Evolutionary conservation across 2,329 filamentous ascomycete species (phyloP), one percentile per base, ranked within the genome.

Genomic region (Ceratocystis colombiana): DNA sequence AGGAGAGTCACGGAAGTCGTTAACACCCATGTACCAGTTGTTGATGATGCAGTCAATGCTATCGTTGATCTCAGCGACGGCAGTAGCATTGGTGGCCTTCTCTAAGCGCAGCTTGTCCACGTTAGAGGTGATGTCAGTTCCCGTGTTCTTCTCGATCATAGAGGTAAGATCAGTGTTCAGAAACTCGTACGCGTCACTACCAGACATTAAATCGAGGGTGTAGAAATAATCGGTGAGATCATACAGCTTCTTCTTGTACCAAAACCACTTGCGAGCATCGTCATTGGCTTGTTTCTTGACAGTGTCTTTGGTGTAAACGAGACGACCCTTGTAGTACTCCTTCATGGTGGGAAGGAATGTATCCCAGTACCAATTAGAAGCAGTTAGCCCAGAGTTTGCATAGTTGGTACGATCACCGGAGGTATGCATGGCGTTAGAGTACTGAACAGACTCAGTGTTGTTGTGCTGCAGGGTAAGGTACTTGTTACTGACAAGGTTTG

Each of bases 171-270:
- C 80, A 1, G 73, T 70, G 68, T 94, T 86, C 37, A 99, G 79
- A 76, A 95, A 97, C 8, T 81, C 75, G 76, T 89, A 95, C 0
- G 74, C 73, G 0, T 76, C 72, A 4, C 79, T 71, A 65, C 85
- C 78, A 70, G 86, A 80, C 72, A 81, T 78, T 22, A 79, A 70
- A 7, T 87, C 77, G 53, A 86, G 76, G 0, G 91, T 96, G 73
- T 90, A 80, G 76, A 92, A 93, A 77, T 99, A 99, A 74, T 97
- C 84, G 0, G 90, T 96, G 65, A 99, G 76, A 73, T 99, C 95
- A 73, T 94, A 97, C 22, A 99, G 80, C 64, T 82, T 82, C 65
- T 86, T 80, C 37, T 90, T 80, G 68, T 96, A 84, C 65, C 88
- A 87, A 69, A 89, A 87, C 91, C 94, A 97, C 72, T 83, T 82